Conservation (phyloP, 345 rosid species). For the Gossypium australe region DNA sequence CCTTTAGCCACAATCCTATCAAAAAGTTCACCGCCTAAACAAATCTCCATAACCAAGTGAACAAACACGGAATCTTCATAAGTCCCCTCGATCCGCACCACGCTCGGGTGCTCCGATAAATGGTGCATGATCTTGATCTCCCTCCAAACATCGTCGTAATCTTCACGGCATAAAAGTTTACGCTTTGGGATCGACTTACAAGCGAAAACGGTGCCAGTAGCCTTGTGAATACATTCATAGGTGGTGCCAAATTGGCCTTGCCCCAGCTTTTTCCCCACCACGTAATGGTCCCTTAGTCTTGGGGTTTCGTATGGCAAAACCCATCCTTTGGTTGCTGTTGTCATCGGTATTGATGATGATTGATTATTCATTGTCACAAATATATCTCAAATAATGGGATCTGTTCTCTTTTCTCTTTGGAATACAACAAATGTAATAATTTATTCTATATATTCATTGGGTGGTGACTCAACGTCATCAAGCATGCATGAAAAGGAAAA, state of each 20-base stretch:
- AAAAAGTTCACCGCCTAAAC: conserved; percentile 93
- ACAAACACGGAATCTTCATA: conserved; percentile 90
- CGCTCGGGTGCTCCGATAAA: conserved; percentile 73
- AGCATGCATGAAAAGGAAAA: background rate
- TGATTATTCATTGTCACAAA: background rate
- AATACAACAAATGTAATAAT: background rate
- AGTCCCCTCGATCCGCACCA: conserved; percentile 79
- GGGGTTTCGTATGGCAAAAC: conserved; percentile 88
- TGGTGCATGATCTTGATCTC: conserved; percentile 99
- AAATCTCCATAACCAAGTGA: conserved; percentile 94
- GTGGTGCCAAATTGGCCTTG: conserved; percentile 98
- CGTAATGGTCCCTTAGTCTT: conserved; percentile 66
- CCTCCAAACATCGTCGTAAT: conserved; percentile 90
- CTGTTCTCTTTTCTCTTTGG: background rate
- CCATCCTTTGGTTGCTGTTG: background rate
- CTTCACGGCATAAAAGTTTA: conserved; percentile 87
- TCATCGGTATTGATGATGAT: background rate
- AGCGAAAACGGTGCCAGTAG: conserved; percentile 45
- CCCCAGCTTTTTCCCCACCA: conserved; percentile 79
- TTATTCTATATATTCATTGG: background rate
- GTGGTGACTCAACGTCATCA: background rate
- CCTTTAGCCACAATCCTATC: conserved; percentile 91
- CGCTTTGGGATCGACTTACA: conserved; percentile 95
- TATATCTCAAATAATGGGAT: background rate
- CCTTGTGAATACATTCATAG: conserved; percentile 65